These are phyloP conservation scores for Trichocladium uniseriatum DNA, from an alignment of 495 filamentous ascomycete genomes.

Conservation along the genomic window DNA sequence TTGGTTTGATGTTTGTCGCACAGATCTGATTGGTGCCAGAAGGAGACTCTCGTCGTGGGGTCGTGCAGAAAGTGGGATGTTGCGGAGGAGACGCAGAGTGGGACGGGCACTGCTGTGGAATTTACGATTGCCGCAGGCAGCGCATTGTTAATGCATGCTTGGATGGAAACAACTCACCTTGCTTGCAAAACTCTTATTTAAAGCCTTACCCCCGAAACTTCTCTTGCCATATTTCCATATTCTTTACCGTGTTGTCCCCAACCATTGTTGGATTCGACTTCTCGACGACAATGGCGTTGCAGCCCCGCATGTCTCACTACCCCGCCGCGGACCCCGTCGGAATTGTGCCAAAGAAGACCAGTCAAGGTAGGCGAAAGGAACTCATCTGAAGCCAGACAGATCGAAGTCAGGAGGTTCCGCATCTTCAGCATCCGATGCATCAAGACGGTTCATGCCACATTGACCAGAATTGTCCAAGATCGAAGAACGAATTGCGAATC, in stretches of 20 bases:
- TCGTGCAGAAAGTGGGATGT: slow-evolving; percentile 2
- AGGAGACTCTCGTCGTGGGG: background rate
- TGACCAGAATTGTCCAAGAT: background rate
- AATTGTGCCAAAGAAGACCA: no score
- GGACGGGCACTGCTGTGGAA: background rate
- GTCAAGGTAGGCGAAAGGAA: no score
- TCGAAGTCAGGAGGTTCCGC: background rate
- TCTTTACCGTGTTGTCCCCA: background rate
- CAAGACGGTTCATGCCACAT: no score
- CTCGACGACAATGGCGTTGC: background rate
- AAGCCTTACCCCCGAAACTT: background rate
- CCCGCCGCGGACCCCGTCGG: background rate
- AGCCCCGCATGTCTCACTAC: background rate
- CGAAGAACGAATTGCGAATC: no score
- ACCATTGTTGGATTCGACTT: background rate
- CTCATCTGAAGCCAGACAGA: no score
- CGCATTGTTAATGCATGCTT: background rate
- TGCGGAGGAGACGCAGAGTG: background rate
- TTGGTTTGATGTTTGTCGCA: background rate
- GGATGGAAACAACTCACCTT: no score
- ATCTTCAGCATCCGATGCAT: background rate
- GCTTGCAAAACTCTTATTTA: no score
- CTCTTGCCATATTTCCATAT: background rate
- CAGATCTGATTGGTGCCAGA: background rate
- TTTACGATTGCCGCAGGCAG: background rate